Percentiles rank a stretch among this genome's conserved stretches.
Conservation (phyloP, 2,329 filamentous ascomycete genomes). For the Diplocarpon mali region DNA sequence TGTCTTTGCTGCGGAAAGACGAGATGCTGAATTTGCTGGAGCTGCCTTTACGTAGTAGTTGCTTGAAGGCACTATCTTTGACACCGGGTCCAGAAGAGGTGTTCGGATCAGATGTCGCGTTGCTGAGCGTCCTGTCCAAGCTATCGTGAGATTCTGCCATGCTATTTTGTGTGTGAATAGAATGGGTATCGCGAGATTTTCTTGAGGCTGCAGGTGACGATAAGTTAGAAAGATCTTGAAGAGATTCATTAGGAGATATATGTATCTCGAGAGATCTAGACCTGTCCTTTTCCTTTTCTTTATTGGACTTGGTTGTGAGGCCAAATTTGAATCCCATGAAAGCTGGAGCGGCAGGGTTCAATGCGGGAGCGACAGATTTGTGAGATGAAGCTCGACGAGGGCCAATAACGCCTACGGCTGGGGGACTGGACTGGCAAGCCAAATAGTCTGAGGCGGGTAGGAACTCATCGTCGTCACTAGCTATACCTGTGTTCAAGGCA, state of each 20-base stretch:
- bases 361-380: constrained; percentile 39
- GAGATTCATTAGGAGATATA: constrained; percentile 26
- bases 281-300: constrained; percentile 32
- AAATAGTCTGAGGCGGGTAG: constrained; percentile 42
- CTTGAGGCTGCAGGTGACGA: constrained; percentile 40
- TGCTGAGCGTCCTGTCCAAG: constrained; percentile 44
- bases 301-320: constrained; percentile 30
- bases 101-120: constrained; percentile 42
- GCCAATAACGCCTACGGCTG: constrained; percentile 60
- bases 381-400: constrained; percentile 52
- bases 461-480: constrained; percentile 54
- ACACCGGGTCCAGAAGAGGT: constrained; percentile 30
- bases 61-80: constrained; percentile 39
- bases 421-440: constrained; percentile 41
- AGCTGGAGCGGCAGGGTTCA: constrained; percentile 83
- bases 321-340: constrained; percentile 64
- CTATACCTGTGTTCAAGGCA: constrained; percentile 47
- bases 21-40: constrained; percentile 55
- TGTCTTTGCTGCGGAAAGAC: constrained; percentile 44
- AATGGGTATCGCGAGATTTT: constrained; percentile 44
- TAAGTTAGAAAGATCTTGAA: background rate
- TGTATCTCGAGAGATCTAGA: constrained; percentile 30
- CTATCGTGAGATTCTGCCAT: constrained; percentile 37
- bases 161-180: constrained; percentile 46
- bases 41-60: constrained; percentile 54